Base-by-base conservation (phyloP, 306 rosid genomes). In the Sechiopsis laciniata region DNA sequence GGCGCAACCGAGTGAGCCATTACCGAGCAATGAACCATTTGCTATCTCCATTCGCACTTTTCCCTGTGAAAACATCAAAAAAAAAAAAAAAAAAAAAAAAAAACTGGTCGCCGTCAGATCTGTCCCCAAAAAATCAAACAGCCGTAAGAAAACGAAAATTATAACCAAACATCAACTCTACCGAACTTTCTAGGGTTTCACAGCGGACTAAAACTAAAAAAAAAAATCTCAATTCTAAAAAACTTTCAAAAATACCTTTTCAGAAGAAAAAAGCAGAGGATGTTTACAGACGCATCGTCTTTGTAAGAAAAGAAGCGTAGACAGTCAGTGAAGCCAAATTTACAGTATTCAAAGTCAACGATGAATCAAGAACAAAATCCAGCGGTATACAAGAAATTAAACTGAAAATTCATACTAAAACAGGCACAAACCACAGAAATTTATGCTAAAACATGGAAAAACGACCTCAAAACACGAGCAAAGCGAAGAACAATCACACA, bases 41-140 rank as follows among this genome's bases (percentile, higher is more conserved):
- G 81, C 79, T 69, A 80, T 73, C 76, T 89, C 93, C 97, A 91
- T 91, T 80, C 76, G 83, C 82, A 75, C 82, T 74, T 64, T 42
- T 42, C 62, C 67, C 73, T 78, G 77, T 51, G 46, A 17, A 66
- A 45, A 20, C n/a, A n/a, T n/a, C n/a, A 68, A 48, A 21, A 1
- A 73, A 10, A 73, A 10, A 73, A 71, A 45, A 20, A 68, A 48
- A 21, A 45, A 20, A 68, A 48, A 21, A 1, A 73, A 10, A 73
- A 10, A 73, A 71, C 79, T 78, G 74, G 77, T 57, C 61, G 64
- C 81, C 85, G 79, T 74, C 83, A 74, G 87, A 84, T 84, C 80
- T 55, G 74, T 82, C 79, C 66, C 62, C 55, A 84, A 77, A 62
- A 75, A 77, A 55, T 73, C 67, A 79, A 48, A 81, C 76, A 48